Evolutionary conservation across 1,139 yeast genomes (phyloP).

Genomic region (Lodderomyces jiufengensis): DNA sequence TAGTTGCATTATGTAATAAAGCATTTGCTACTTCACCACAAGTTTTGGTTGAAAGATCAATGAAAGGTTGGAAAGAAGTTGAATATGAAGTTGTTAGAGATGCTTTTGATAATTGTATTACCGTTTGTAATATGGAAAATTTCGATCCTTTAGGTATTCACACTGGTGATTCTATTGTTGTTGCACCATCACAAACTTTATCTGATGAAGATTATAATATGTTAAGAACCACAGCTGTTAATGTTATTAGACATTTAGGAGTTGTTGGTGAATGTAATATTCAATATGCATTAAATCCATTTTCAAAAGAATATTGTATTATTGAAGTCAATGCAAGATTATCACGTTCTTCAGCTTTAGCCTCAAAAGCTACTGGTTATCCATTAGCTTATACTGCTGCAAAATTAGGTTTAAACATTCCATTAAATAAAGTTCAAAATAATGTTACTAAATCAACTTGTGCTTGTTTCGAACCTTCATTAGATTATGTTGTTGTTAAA

Average conservation of each 20-base stretch:
- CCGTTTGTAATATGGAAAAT: conserved; percentile 99
- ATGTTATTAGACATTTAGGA: conserved; percentile 95
- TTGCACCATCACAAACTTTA: conserved; percentile 97
- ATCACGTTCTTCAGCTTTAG: conserved; percentile 96
- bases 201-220: conserved; percentile 97
- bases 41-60: conserved; percentile 89
- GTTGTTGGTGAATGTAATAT: conserved; percentile 99
- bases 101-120: conserved; percentile 94
- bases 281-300: conserved; percentile 94
- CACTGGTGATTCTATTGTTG: conserved; percentile 98
- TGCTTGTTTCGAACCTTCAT: conserved; percentile 96
- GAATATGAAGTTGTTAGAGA: conserved; percentile 99
- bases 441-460: conserved; percentile 93
- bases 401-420: conserved; percentile 89
- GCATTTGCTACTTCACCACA: conserved; percentile 97
- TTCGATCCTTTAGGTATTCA: conserved; percentile 98
- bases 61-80: conserved; percentile 99
- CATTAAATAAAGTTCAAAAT: conserved; percentile 88
- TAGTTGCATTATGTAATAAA: conserved; percentile 78
- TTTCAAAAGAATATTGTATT: conserved; percentile 91
- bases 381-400: conserved; percentile 99
- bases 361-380: conserved; percentile 98
- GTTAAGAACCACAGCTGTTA: conserved; percentile 97
- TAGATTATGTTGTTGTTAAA: conserved; percentile 96
- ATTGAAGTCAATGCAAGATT: conserved; percentile 98